Evolutionary conservation across 805 yeast species (phyloP), one percentile per base, ranked within the genome.

Genomic region (Lipomyces orientalis): DNA sequence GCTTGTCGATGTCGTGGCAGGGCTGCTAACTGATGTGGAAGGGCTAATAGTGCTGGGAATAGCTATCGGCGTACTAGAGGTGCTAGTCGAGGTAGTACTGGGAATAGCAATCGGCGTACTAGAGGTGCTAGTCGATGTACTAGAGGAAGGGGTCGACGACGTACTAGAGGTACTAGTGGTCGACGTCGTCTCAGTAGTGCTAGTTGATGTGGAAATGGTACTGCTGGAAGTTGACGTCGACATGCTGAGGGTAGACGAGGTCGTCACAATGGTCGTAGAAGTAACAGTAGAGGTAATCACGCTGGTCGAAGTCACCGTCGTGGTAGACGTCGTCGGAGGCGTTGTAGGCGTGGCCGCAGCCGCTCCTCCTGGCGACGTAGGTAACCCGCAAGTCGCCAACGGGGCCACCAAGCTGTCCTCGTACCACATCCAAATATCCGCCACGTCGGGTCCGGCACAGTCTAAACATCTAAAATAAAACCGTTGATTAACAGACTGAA

Each of bases 381-480:
- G 56, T 51, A 39, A 51, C 19, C 57, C 67, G 34, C 67, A 64
- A 2, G 31, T 22, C 6, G 57, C 63, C 8, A 64, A 37, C 12
- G 60, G 51, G 25, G 33, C 9, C 16, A n/a, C 55, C 33, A 64
- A 52, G 54, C 46, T 60, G 12, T 14, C 35, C n/a, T 16, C 33
- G 39, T 19, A 64, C 43, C 34, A 64, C 22, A 4, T 7, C 66
- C 66, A 64, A 29, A 64, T 64, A 35, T 64, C 35, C 46, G 37
- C 63, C 16, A 43, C 63, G 14, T 46, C 34, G 6, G 67, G 43
- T 22, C 60, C 63, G 22, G 67, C 51, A 52, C 67, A 64, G 29
- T 31, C 22, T 29, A 64, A 25, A 29, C 67, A 64, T 7, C 67
- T 64, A 14, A 5, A n/a, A 19, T 16, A n/a, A 37, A 10, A 12